phyloP scores from a whole-genome alignment of 2,329 filamentous ascomycete species.

The Lasiodiplodia gonubiensis region DNA sequence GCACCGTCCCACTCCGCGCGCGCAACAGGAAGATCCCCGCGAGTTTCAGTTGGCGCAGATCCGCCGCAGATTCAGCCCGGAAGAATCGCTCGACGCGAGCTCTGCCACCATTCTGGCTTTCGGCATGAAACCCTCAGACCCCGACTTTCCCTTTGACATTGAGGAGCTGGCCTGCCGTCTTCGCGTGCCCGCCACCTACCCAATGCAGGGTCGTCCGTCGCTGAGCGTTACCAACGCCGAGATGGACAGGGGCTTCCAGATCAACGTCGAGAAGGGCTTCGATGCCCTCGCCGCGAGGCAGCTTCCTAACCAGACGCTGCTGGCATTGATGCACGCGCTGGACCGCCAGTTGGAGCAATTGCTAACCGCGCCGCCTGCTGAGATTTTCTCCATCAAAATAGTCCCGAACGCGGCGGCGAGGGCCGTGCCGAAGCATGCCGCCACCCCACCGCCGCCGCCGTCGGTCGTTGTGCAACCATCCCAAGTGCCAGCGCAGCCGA shows the following conservation, averaged over 20 bases:
- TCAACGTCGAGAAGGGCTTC: conserved; percentile 80
- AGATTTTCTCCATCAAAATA: conserved; percentile 35
- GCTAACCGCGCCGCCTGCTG: conserved; percentile 68
- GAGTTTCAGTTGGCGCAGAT: conserved; percentile 78
- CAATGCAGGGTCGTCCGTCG: conserved; percentile 58
- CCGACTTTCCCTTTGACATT: conserved; percentile 82
- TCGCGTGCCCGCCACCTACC: conserved; percentile 68
- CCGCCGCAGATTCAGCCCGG: conserved; percentile 66
- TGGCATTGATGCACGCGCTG: conserved; percentile 70
- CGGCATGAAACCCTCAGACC: conserved; percentile 74
- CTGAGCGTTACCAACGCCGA: conserved; percentile 71
- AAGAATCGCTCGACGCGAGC: conserved; percentile 50
- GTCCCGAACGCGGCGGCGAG: conserved; percentile 30
- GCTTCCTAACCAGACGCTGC: conserved; percentile 62
- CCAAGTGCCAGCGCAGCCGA: conserved; percentile 17
- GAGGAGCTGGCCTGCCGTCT: conserved; percentile 71
- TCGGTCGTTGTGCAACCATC: conserved; percentile 6
- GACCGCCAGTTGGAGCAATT: conserved; percentile 75
- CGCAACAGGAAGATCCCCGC: conserved; percentile 70
- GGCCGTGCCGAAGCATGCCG: conserved; percentile 14
- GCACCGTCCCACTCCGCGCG: conserved; percentile 68
- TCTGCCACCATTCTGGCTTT: conserved; percentile 67
- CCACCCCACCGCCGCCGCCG: neutral
- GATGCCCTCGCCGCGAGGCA: conserved; percentile 64
- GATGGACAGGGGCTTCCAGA: conserved; percentile 73